These are phyloP conservation scores for Diplocarpon rosae DNA, from an alignment of 2,329 filamentous ascomycete genomes.

Conservation along the genomic window DNA sequence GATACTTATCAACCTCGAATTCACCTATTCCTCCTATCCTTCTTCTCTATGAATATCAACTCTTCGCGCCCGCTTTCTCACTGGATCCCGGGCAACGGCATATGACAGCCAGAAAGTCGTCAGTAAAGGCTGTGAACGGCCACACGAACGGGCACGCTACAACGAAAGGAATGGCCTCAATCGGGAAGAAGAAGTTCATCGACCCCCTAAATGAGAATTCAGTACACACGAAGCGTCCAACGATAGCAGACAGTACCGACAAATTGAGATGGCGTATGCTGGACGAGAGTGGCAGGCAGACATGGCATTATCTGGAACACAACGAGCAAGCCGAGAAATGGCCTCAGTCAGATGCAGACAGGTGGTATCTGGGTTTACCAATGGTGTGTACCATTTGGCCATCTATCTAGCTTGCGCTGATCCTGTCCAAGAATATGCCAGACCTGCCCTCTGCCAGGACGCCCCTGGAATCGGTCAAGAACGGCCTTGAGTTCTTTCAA, in stretches of 20 bases:
- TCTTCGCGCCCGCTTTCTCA: too few relatives aligned
- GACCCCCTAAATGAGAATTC: conserved; percentile 4
- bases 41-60: too few relatives aligned
- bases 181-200: conserved; percentile 16
- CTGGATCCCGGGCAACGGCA: too few relatives aligned
- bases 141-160: conserved; percentile 1
- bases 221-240: conserved; percentile 32
- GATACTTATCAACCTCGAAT: too few relatives aligned
- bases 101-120: not conserved
- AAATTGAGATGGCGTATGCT: conserved; percentile 72
- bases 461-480: conserved; percentile 66
- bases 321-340: conserved; percentile 59
- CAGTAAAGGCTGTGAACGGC: conserved; percentile 1
- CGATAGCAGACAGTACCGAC: conserved; percentile 56
- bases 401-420: conserved; percentile 9
- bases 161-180: conserved; percentile 1
- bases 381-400: conserved; percentile 42
- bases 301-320: conserved; percentile 83
- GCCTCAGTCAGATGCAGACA: conserved; percentile 85
- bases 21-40: too few relatives aligned
- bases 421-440: conserved; percentile 52
- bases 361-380: conserved; percentile 72
- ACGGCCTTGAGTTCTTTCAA: conserved; percentile 81
- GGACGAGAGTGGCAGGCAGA: conserved; percentile 75
- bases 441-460: conserved; percentile 58